Evolutionary conservation across 306 rosid genomes (phyloP).

Genomic region (Vigna unguiculata): DNA sequence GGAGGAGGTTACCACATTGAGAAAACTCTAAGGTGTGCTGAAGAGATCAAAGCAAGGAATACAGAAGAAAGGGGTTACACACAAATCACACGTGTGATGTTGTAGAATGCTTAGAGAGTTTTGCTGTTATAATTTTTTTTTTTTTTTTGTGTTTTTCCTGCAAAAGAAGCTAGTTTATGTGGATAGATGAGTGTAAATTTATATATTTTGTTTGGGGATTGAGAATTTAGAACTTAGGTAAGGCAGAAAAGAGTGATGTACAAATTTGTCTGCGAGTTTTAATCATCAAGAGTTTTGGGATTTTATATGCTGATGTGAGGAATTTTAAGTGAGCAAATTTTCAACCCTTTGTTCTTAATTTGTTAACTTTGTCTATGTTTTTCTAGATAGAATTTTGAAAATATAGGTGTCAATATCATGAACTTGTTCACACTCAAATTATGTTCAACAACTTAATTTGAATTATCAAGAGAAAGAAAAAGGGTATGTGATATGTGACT

Average conservation of each 20-base stretch:
- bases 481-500: neutral
- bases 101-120: conserved; percentile 47
- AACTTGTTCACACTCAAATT: too few species aligned
- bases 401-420: neutral
- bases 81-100: conserved; percentile 69
- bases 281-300: neutral
- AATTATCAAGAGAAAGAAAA: neutral
- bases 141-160: neutral
- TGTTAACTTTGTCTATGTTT: neutral
- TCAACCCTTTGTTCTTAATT: neutral
- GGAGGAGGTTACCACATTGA: conserved; percentile 96
- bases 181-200: conserved; percentile 41
- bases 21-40: conserved; percentile 83
- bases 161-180: conserved; percentile 39
- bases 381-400: conserved; percentile 5
- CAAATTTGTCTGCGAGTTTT: conserved; percentile 39
- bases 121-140: neutral
- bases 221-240: conserved; percentile 44
- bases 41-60: conserved; percentile 73
- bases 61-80: conserved; percentile 54
- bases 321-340: neutral
- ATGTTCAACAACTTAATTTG: neutral
- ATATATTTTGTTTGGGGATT: conserved; percentile 40
- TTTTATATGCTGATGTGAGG: neutral
- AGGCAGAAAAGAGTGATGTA: conserved; percentile 28